Base-by-base conservation (phyloP, 1,284 basidiomycete genomes). In the Mycena citricolor region DNA sequence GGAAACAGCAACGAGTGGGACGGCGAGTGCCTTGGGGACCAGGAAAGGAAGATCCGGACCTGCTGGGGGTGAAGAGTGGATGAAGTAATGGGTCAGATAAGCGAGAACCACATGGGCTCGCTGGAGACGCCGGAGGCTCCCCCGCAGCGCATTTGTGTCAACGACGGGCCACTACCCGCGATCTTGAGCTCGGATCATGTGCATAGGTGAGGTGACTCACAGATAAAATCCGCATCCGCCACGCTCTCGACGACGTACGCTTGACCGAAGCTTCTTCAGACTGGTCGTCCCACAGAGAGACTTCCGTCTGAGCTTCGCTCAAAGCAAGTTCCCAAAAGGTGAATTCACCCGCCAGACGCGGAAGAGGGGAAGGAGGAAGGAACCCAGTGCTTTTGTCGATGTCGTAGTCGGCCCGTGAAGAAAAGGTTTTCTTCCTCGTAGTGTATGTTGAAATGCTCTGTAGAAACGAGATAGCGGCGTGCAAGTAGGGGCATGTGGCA, bases 101-200 rank as follows among this genome's bases (percentile, higher is more conserved):
- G 93, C 80, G 36, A 98, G 77, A 36, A 97, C 89, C 58, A 89
- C 73, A 65, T 97, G 92, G 2, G 90, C 93, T 36, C 94, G 80
- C 47, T 94, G 84, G 8, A 90, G 74, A 31, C 73, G 65, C 12
- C 81, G 78, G 28, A 78, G 63, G 52, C 86, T 74, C 23, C 60
- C 57, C 17, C 70, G 66, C 21, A 92, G 72, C 8, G 62, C 57
- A 17, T 69, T 66, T 4, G 76, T 79, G 44, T 77, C 72, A 21
- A 94, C 69, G 23, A 83, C 67, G 2, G 85, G 83, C 73, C 89
- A 83, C 86, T 89, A n/a, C n/a, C n/a, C n/a, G n/a, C n/a, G n/a
- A n/a, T n/a, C n/a, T n/a, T n/a, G n/a, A n/a, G n/a, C n/a, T n/a
- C n/a, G n/a, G n/a, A n/a, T n/a, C n/a, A 42, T 44, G n/a, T n/a